phyloP scores from a whole-genome alignment of 2,329 filamentous ascomycete genomes.

The Domatiomyces catenatus region DNA sequence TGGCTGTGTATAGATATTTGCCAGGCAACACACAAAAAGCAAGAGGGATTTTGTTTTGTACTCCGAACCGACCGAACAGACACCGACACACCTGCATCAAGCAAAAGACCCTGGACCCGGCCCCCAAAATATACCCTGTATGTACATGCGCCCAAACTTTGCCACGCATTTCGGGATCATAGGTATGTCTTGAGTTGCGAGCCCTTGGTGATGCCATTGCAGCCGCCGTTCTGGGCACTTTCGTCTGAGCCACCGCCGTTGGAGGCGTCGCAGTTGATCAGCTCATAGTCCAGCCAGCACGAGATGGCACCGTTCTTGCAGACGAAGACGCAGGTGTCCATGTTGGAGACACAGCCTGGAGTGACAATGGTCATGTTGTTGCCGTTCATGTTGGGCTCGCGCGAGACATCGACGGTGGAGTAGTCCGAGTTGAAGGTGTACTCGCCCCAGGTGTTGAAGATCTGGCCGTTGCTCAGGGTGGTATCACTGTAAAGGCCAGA shows the following conservation, averaged over 20 bases:
- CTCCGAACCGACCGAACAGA: not conserved
- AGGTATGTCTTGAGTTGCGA: not conserved
- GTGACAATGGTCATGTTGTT: slow-evolving; percentile 14
- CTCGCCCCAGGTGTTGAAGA: slow-evolving; percentile 16
- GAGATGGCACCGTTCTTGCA: slow-evolving; percentile 7
- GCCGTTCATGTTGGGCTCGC: slow-evolving; percentile 18
- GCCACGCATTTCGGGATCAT: not conserved
- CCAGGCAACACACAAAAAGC: not conserved
- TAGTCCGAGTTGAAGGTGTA: slow-evolving; percentile 14
- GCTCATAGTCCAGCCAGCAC: slow-evolving; percentile 12
- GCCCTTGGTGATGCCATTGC: not conserved
- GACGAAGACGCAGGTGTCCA: slow-evolving; percentile 17
- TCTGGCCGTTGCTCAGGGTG: slow-evolving; percentile 14
- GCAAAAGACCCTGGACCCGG: not conserved
- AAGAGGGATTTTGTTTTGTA: not conserved
- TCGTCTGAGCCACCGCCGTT: not conserved
- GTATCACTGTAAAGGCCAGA: slow-evolving; percentile 13
- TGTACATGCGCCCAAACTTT: not conserved
- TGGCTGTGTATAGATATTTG: not conserved
- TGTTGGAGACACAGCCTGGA: slow-evolving; percentile 14
- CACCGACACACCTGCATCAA: not conserved
- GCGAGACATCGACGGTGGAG: slow-evolving; percentile 15
- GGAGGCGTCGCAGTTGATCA: slow-evolving; percentile 13
- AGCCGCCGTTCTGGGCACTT: not conserved
- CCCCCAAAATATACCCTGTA: not conserved